Evolutionary conservation across 305 asterid species (phyloP).

Genomic region (Fraxinus floribunda): DNA sequence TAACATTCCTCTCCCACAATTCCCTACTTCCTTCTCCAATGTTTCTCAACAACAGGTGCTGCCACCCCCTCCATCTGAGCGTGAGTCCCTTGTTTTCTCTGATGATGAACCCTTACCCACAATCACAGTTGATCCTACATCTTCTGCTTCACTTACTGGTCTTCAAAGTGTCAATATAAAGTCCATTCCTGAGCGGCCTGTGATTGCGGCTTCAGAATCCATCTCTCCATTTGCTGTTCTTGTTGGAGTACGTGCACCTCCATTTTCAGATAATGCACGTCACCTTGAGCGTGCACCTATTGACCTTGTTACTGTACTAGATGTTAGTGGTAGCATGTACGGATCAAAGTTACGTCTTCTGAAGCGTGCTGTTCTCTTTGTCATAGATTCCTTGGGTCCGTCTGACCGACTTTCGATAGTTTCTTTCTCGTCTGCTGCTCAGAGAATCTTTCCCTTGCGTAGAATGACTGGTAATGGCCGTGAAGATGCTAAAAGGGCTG

Average conservation of each 20-base stretch:
- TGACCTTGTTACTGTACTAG: constrained; percentile 26
- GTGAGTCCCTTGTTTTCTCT: neutral
- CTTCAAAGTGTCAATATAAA: constrained; percentile 4
- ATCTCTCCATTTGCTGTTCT: constrained; percentile 16
- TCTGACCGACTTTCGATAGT: constrained; percentile 27
- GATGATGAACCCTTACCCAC: constrained; percentile 14
- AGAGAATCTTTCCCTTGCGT: constrained; percentile 12
- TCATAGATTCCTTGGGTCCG: constrained; percentile 12
- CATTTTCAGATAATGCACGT: neutral
- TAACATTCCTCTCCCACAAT: neutral
- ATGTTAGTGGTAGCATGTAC: constrained; percentile 24
- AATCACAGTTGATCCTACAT: neutral
- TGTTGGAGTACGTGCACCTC: constrained; percentile 11
- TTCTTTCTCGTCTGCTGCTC: constrained; percentile 15
- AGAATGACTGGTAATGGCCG: constrained; percentile 26
- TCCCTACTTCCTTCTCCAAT: neutral
- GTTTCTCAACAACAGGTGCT: neutral
- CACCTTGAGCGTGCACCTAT: constrained; percentile 24
- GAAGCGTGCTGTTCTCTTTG: constrained; percentile 12
- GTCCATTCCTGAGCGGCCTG: constrained; percentile 17
- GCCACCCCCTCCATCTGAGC: neutral
- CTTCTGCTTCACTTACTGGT: neutral
- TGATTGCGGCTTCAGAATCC: constrained; percentile 17
- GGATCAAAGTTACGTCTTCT: constrained; percentile 11
- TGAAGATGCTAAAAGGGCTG: constrained; percentile 9